Evolutionary conservation across 2,329 filamentous ascomycete species (phyloP).

Genomic region (Curvularia eragrostidis): DNA sequence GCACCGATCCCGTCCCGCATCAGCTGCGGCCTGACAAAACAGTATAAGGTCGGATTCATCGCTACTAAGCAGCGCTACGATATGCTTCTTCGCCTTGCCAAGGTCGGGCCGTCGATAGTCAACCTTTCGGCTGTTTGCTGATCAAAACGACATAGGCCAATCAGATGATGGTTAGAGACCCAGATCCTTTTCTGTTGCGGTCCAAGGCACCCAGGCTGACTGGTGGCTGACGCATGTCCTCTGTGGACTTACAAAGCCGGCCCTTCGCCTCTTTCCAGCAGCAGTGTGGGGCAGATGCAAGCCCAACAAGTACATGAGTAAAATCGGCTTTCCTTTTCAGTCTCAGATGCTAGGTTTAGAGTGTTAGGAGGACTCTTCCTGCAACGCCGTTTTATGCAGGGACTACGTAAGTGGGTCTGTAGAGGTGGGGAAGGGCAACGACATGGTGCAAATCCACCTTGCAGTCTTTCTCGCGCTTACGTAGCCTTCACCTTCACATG

Average conservation of each 20-base stretch:
- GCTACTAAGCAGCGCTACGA: not conserved
- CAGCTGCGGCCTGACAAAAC: not conserved
- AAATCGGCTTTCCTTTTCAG: not conserved
- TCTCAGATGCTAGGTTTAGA: not conserved
- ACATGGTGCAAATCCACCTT: not conserved
- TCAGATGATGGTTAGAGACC: not conserved
- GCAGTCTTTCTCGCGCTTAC: not conserved
- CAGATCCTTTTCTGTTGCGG: not conserved
- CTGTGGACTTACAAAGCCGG: not conserved
- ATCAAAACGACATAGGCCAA: not conserved
- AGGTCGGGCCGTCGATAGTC: not conserved
- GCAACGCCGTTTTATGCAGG: constrained; percentile 2
- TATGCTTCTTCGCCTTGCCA: not conserved
- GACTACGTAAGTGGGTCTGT: constrained; percentile 1
- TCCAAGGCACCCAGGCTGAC: too few species aligned
- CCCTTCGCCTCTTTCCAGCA: not conserved
- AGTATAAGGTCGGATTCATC: not conserved
- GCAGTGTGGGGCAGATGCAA: not conserved
- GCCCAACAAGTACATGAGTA: not conserved
- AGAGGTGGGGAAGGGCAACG: not conserved
- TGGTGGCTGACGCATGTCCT: not conserved
- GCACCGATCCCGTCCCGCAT: not conserved
- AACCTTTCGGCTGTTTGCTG: not conserved
- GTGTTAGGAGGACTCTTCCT: not conserved
- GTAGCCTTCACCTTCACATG: not conserved